Conservation (phyloP, 108 stramenopile genomes). For the Cyclotella kingstonii region DNA sequence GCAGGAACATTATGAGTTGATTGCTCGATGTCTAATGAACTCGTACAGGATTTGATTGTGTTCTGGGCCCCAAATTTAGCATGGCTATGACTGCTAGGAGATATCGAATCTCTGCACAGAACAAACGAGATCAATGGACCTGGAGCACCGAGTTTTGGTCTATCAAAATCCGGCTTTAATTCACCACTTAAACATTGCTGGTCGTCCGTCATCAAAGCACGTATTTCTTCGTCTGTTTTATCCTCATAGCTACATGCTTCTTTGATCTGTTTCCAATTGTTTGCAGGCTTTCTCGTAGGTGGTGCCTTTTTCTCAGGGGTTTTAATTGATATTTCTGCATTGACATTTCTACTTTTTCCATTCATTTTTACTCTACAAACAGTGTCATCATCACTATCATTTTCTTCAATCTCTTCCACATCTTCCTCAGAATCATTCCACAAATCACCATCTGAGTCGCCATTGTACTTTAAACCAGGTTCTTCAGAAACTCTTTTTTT, state of each 20-base stretch:
- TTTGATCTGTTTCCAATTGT: neutral
- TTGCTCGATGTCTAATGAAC: conserved; percentile 17
- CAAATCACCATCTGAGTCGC: conserved; percentile 18
- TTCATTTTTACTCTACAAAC: too few species aligned
- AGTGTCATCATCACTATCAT: conserved; percentile 11
- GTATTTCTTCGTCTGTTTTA: neutral
- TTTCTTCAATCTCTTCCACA: conserved; percentile 5
- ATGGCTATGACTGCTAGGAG: conserved; percentile 15
- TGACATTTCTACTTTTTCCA: too few species aligned
- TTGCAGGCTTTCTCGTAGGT: neutral
- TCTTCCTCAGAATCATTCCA: conserved; percentile 42
- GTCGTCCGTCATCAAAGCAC: conserved; percentile 7
- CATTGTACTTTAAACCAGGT: neutral
- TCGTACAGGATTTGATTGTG: conserved; percentile 5
- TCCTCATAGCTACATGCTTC: neutral
- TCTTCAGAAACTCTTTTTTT: neutral
- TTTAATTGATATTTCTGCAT: too few species aligned
- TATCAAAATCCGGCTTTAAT: conserved; percentile 61
- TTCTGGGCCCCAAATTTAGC: conserved; percentile 29
- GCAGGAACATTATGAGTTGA: conserved; percentile 60
- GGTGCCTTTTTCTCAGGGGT: too few species aligned
- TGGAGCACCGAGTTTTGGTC: conserved; percentile 71
- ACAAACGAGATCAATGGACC: conserved; percentile 43
- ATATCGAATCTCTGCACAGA: conserved; percentile 16
- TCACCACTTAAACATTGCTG: conserved; percentile 6